Base-by-base conservation (phyloP, 2,329 filamentous ascomycete genomes). In the Alternaria ventricosa region DNA sequence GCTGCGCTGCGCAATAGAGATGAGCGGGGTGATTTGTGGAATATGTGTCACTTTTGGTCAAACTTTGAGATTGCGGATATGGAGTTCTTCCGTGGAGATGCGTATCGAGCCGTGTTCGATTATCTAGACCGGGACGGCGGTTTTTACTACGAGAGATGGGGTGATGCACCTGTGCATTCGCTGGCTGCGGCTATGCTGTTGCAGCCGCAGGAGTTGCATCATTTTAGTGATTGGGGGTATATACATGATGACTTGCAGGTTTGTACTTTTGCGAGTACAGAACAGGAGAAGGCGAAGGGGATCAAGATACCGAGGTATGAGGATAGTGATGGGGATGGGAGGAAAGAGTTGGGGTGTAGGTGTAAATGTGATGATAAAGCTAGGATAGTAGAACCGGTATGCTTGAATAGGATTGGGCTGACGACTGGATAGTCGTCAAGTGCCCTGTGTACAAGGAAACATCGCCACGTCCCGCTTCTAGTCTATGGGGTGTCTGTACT, bases 191-290 rank as follows among this genome's bases (percentile, higher is more conserved):
- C 93, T 28, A 81, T 98, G 28, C 96, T 97, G 76, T 92, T 96
- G 74, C 92, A 97, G 78, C 87, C 88, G 71, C 90, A 87, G 80
- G 93, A 93, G 78, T 90, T 98, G 67, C 94, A 97, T 81, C 97
- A 93, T 92, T 98, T 98, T 89, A 93, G 94, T 55, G 95, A 98
- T 78, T 97, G 97, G 72, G 95, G 95, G 55, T 98, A 98, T 82
- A 92, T 96, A 73, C 69, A 72, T 55, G 63, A 54, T 44, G 36
- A 49, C 6, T 46, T 69, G 30, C 66, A 71, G 59, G 61, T 61
- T 28, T 69, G 68, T 44, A 57, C 68, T 4, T 46, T 44, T 30
- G 23, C 25, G 18, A 44, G 43, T 23, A 67, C 55, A 12, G 51
- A 67, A 5, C 28, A 28, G 10, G 64, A 65, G 45, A 57, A 55